Base-by-base conservation (phyloP, 177 flowering plant genomes). In the Vitis hybrid region DNA sequence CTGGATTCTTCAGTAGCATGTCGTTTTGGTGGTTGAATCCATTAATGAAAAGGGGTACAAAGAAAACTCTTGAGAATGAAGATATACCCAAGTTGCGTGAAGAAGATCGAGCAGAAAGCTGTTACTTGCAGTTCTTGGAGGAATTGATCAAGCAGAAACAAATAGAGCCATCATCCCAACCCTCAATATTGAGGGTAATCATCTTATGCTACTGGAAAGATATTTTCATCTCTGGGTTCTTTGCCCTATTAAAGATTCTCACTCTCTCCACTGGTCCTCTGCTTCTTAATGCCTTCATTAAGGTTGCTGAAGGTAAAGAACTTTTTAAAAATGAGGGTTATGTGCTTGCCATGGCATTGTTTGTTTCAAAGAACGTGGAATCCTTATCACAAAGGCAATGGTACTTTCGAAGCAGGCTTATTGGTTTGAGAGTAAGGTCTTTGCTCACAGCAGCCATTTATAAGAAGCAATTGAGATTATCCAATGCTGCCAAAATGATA, bases 11-110 rank as follows among this genome's bases (percentile, higher is more conserved):
- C 50, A 86, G 87, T 69, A 75, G 26, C 62, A 23, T 82, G 60
- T 80, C 92, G 15, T 89, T 91, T 75, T 91, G 97, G 97, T 89
- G 97, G 97, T 65, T 91, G 73, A 91, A 86, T 81, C 73, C 91
- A 9, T 65, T 91, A 79, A 84, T 91, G 91, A 85, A 78, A 69
- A 81, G 32, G 72, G 93, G 97, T 0, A 84, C 60, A 56, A 79
- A 80, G 76, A 89, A 89, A 72, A 78, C 86, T 19, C 85, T 91
- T 18, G 83, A 79, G 56, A 84, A 81, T 15, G 79, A 82, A 30
- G 93, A 91, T 72, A 83, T 91, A 26, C 97, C 97, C 2, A 72
- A 68, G 56, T 68, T 91, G 67, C 76, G 89, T 0, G 69, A 79
- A 21, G 71, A 26, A 68, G 92, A 88, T 66, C 66, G 76, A 67